phyloP scores from a whole-genome alignment of 2,329 filamentous ascomycete genomes.

The Endocalyx cinctus region DNA sequence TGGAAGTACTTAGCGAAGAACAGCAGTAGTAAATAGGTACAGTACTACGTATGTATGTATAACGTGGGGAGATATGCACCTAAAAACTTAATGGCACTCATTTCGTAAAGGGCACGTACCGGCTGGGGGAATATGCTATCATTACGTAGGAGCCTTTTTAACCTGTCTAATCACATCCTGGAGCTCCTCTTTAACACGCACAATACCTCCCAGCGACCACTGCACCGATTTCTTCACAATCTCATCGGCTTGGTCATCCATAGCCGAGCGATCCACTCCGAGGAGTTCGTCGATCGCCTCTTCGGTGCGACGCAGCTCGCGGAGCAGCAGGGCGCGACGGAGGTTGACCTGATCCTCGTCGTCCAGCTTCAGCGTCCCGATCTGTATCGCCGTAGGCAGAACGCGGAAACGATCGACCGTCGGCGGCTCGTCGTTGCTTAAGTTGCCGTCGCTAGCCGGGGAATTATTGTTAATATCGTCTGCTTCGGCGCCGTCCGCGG shows the following conservation, averaged over 20 bases:
- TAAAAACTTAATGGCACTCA: too few relatives aligned
- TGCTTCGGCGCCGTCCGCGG: too few relatives aligned
- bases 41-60: too few relatives aligned
- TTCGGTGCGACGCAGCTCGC: constrained; percentile 6
- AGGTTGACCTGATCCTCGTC: constrained; percentile 7
- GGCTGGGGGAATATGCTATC: too few relatives aligned
- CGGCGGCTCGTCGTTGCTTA: background rate
- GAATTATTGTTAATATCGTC: background rate
- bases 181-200: constrained; percentile 4
- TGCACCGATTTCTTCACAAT: constrained; percentile 1
- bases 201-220: constrained; percentile 6
- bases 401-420: constrained; percentile 2
- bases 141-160: too few relatives aligned
- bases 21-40: too few relatives aligned
- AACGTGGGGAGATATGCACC: too few relatives aligned
- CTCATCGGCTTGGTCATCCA: constrained; percentile 4
- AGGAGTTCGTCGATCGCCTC: constrained; percentile 6
- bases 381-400: constrained; percentile 4
- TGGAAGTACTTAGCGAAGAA: too few relatives aligned
- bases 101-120: too few relatives aligned
- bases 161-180: constrained; percentile 8
- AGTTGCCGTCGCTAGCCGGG: background rate
- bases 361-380: constrained; percentile 7
- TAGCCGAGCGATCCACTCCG: constrained; percentile 4
- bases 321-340: constrained; percentile 5